A percentile compares a stretch with the other conserved stretches of the same genome.
Conservation (phyloP, 805 yeast species). For the Candida peoriensis region DNA sequence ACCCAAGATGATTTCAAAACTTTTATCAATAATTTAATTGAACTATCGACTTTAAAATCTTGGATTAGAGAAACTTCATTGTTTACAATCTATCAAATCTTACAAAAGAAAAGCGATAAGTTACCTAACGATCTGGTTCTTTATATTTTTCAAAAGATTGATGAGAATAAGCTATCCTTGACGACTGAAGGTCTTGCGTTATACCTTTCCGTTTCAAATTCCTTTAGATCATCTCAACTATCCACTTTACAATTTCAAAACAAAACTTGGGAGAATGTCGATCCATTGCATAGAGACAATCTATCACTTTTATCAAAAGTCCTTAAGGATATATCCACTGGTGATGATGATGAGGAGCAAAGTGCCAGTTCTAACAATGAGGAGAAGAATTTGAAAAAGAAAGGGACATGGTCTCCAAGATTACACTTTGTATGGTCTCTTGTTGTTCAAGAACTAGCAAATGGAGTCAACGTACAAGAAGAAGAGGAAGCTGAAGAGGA, state of each 20-base stretch:
- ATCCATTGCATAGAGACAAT: slow-evolving; percentile 74
- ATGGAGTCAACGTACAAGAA: slow-evolving; percentile 11
- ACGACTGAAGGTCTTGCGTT: slow-evolving; percentile 81
- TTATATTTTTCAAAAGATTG: slow-evolving; percentile 37
- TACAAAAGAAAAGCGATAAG: slow-evolving; percentile 26
- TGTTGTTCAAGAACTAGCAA: slow-evolving; percentile 37
- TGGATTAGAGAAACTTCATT: slow-evolving; percentile 86
- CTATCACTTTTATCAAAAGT: slow-evolving; percentile 55
- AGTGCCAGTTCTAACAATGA: slow-evolving; percentile 5
- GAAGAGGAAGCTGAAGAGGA: slow-evolving; percentile 20
- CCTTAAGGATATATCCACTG: slow-evolving; percentile 48
- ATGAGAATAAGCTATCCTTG: slow-evolving; percentile 49
- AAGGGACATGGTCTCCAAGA: slow-evolving; percentile 69
- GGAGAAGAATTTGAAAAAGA: slow-evolving; percentile 37
- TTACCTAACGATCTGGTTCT: slow-evolving; percentile 17
- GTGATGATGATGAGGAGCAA: slow-evolving; percentile 28
- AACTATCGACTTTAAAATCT: slow-evolving; percentile 57
- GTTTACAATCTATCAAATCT: slow-evolving; percentile 59
- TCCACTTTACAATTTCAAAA: slow-evolving; percentile 13
- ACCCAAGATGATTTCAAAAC: slow-evolving; percentile 27
- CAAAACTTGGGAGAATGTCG: slow-evolving; percentile 57
- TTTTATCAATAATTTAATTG: slow-evolving; percentile 45
- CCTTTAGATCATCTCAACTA: slow-evolving; percentile 10
- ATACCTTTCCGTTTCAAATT: slow-evolving; percentile 46
- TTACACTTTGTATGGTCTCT: slow-evolving; percentile 74